Percentiles rank a stretch among this genome's conserved stretches.
Evolutionary conservation across 129 eudicot genomes (phyloP).

Genomic region (Sambucus nigra): DNA sequence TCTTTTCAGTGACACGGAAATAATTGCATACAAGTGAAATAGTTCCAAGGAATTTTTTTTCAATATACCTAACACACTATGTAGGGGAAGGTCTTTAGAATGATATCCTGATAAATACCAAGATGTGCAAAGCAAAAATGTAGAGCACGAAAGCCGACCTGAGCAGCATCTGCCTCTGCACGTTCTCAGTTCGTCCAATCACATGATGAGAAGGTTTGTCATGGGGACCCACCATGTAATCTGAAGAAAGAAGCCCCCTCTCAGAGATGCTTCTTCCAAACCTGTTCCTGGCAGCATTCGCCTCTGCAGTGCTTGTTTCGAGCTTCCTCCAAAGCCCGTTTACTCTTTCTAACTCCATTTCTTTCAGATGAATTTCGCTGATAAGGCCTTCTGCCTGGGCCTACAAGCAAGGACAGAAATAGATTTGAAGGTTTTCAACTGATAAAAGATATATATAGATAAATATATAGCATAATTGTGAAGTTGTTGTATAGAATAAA

Average conservation of each 20-base stretch:
- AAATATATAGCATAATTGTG: neutral
- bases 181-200: conserved; percentile 47
- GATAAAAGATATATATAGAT: neutral
- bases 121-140: conserved; percentile 59
- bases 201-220: conserved; percentile 46
- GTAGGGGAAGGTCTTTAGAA: conserved; percentile 24
- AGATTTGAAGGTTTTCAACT: neutral
- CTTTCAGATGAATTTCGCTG: conserved; percentile 67
- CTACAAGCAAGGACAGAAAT: conserved; percentile 22
- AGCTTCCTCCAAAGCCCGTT: conserved; percentile 54
- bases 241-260: conserved; percentile 31
- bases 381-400: conserved; percentile 86
- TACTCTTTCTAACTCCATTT: conserved; percentile 70
- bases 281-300: conserved; percentile 57
- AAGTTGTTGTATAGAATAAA: neutral
- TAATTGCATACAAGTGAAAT: too few species aligned
- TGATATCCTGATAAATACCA: conserved; percentile 71
- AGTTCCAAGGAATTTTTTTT: too few species aligned
- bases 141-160: conserved; percentile 93
- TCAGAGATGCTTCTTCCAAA: conserved; percentile 44
- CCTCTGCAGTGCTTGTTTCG: conserved; percentile 40
- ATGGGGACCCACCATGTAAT: conserved; percentile 45
- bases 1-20: too few species aligned
- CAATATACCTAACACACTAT: neutral
- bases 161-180: conserved; percentile 72